Percentiles rank a stretch among this genome's conserved stretches.
Conservation (phyloP, 805 yeast genomes). For the Wickerhamomyces sydowiorum region DNA sequence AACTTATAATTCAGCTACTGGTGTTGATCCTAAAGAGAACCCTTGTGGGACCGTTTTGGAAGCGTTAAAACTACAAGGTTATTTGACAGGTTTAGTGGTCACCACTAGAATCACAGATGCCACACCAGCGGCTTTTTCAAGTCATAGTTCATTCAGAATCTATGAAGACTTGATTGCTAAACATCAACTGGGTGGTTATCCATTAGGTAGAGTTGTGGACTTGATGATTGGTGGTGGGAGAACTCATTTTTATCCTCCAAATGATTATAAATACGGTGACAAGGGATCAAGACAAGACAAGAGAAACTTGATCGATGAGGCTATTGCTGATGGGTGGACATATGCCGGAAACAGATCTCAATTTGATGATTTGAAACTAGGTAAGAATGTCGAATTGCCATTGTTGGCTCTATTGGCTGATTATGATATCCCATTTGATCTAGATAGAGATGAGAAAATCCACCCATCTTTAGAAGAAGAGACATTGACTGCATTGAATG, state of each 20-base stretch:
- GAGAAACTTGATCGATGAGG: slow-evolving; percentile 61
- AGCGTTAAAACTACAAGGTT: slow-evolving; percentile 78
- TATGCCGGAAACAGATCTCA: slow-evolving; percentile 53
- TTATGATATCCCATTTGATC: slow-evolving; percentile 76
- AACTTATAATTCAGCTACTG: slow-evolving; percentile 87
- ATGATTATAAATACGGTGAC: slow-evolving; percentile 24
- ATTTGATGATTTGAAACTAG: slow-evolving; percentile 53
- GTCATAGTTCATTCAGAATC: slow-evolving; percentile 71
- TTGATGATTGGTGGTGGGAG: slow-evolving; percentile 90
- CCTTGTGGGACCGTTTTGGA: slow-evolving; percentile 90
- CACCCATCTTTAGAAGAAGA: slow-evolving; percentile 81
- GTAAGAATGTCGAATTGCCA: slow-evolving; percentile 67
- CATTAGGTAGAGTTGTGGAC: slow-evolving; percentile 76
- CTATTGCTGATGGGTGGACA: slow-evolving; percentile 54
- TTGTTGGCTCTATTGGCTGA: slow-evolving; percentile 71
- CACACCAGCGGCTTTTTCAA: slow-evolving; percentile 84
- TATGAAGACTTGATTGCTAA: slow-evolving; percentile 84
- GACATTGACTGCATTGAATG: slow-evolving; percentile 65
- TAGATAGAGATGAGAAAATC: slow-evolving; percentile 58
- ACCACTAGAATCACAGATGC: slow-evolving; percentile 93
- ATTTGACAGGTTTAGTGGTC: slow-evolving; percentile 83
- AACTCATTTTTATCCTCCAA: slow-evolving; percentile 65
- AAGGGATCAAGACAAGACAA: slow-evolving; percentile 66
- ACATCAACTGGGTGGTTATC: slow-evolving; percentile 79
- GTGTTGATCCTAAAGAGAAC: slow-evolving; percentile 58